A percentile compares a stretch with the other conserved stretches of the same genome.
These are phyloP conservation scores for Athelia sp. DNA, from an alignment of 1,284 basidiomycete species.

Conservation along the genomic window DNA sequence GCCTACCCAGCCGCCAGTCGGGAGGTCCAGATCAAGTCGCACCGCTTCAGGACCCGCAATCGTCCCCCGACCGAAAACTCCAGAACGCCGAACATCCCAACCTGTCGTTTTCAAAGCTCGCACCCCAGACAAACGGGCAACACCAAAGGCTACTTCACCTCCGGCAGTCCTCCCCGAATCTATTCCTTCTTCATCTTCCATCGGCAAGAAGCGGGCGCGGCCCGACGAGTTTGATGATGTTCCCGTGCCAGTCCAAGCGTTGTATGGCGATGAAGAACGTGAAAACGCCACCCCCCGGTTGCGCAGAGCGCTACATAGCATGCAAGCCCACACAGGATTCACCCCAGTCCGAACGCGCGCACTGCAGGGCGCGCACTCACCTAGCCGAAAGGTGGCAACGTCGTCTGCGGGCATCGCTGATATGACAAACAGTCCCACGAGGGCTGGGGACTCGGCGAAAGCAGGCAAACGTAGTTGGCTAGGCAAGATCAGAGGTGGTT, in stretches of 20 bases:
- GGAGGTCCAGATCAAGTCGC: conserved; percentile 19
- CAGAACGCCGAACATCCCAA: conserved; percentile 36
- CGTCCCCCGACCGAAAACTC: conserved; percentile 45
- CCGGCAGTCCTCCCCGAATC: conserved; percentile 5
- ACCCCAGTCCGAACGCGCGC: conserved; percentile 58
- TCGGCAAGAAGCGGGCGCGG: conserved; percentile 62
- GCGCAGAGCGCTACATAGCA: conserved; percentile 48
- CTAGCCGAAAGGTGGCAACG: conserved; percentile 32
- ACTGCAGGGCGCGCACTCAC: conserved; percentile 34
- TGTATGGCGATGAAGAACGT: conserved; percentile 32
- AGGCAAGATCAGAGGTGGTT: conserved; percentile 47
- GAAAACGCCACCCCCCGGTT: conserved; percentile 51
- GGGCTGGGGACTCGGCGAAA: conserved; percentile 27
- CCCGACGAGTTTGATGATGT: conserved; percentile 69
- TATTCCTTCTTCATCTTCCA: conserved; percentile 4
- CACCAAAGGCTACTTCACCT: conserved; percentile 10
- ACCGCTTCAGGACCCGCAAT: conserved; percentile 40
- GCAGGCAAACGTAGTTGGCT: conserved; percentile 54
- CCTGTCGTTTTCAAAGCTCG: conserved; percentile 44
- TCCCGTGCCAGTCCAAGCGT: conserved; percentile 45
- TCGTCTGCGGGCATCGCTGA: conserved; percentile 46
- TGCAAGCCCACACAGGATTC: conserved; percentile 55
- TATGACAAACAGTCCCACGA: conserved; percentile 59
- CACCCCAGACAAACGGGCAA: conserved; percentile 35
- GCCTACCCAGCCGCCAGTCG: conserved; percentile 13